Base-by-base conservation (phyloP, 768 basidiomycete species). In the Phylloporus sp. region DNA sequence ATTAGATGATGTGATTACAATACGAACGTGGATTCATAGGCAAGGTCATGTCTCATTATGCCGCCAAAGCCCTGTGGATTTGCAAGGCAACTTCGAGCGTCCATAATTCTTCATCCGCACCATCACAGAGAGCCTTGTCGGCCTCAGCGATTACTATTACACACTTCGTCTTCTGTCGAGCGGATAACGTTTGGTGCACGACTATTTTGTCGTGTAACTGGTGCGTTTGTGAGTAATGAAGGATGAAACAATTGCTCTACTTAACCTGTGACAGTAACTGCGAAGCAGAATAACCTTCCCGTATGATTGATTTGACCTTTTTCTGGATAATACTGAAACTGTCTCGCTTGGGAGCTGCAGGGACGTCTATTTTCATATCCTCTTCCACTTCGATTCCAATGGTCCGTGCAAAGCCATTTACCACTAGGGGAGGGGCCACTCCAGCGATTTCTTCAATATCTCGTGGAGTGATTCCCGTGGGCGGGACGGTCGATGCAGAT, bases 361-460 rank as follows among this genome's bases (percentile, higher is more conserved):
- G 52, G 22, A 54, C 68, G 50, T 80, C 78, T 41, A 67, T 64
- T 49, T 82, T 80, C 40, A 84, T 74, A 43, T 79, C 77, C 72
- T 80, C 82, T 4, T 63, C 74, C 16, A 78, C 60, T 28, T 93
- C 86, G 15, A 97, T 74, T 3, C 94, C 94, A 23, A 97, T 67
- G 0, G 82, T 76, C 16, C 67, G 64, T 0, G 86, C 87, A 54
- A 98, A 85, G 42, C 79, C 75, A 15, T 79, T 73, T 41, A 98
- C 80, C 2, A 90, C 80, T 12, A 61, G 53, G 55, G 84, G 82
- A 0, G 95, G 97, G 0, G 97, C 91, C 23, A 97, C 89, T 0
- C 97, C 97, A 0, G 95, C 95, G 49, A 98, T 98, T 70, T 99
- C 97, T 68, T 97, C 91, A 12, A 98, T 88, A 55, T 94, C 92